Evolutionary conservation across 2,329 filamentous ascomycete genomes (phyloP).

Genomic region (Beauveria caledonica): DNA sequence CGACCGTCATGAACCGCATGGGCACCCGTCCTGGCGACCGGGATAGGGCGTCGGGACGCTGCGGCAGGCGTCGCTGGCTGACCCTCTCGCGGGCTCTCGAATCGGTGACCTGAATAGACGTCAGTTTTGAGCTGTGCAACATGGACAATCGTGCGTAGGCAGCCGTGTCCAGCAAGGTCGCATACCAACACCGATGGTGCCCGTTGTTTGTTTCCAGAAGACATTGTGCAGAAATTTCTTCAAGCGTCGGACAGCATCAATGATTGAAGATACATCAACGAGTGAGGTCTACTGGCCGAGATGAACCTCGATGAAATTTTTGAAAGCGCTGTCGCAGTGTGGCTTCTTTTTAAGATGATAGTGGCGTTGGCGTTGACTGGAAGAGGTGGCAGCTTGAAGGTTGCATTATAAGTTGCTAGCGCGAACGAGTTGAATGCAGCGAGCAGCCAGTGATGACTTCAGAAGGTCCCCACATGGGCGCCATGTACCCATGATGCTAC

Average conservation of each 20-base stretch:
- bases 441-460: constrained; percentile 12
- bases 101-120: constrained; percentile 27
- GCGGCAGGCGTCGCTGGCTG: constrained; percentile 23
- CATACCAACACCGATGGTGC: constrained; percentile 12
- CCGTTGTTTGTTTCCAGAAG: constrained; percentile 11
- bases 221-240: constrained; percentile 3
- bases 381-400: constrained; percentile 6
- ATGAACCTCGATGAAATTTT: not conserved
- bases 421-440: not conserved
- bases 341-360: not conserved
- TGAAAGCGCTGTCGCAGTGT: not conserved
- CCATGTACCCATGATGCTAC: not conserved
- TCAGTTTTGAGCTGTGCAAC: constrained; percentile 12
- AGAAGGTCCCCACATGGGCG: constrained; percentile 9
- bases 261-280: not conserved
- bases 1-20: constrained; percentile 79
- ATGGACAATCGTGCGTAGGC: not conserved
- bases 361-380: constrained; percentile 6
- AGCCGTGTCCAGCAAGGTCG: not conserved
- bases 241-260: not conserved
- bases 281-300: not conserved
- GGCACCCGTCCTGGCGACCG: constrained; percentile 28
- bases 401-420: constrained; percentile 1
- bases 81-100: constrained; percentile 26
- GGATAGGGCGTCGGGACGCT: constrained; percentile 26